Percentiles rank a stretch among this genome's conserved stretches.
Conservation (phyloP, 768 basidiomycete species). For the Daedalea quercina region DNA sequence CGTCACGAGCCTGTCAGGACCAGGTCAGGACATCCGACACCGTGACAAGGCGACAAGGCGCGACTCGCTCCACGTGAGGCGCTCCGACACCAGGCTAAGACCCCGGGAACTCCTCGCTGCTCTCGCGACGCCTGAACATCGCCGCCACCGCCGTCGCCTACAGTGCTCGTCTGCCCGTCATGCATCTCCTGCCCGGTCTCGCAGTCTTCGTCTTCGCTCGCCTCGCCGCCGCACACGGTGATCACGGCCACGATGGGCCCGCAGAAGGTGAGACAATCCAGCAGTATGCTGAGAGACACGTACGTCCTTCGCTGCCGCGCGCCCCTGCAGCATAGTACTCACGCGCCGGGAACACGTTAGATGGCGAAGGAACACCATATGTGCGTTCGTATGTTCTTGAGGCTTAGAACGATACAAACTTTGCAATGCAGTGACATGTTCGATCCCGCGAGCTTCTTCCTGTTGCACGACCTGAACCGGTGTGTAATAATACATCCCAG, state of each 20-base stretch:
- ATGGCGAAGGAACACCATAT: slow-evolving; percentile 90
- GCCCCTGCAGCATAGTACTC: not conserved
- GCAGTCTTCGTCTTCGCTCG: slow-evolving; percentile 26
- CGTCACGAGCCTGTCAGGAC: no score
- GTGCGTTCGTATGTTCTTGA: slow-evolving; percentile 29
- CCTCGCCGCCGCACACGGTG: slow-evolving; percentile 49
- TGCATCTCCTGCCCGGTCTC: slow-evolving; percentile 43
- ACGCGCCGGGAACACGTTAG: slow-evolving; percentile 30
- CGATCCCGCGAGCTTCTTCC: slow-evolving; percentile 86
- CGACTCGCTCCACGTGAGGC: no score
- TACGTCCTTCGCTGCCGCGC: slow-evolving; percentile 42
- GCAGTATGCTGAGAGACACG: slow-evolving; percentile 87
- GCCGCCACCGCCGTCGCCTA: not conserved
- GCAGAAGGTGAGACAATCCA: slow-evolving; percentile 56
- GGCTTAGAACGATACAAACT: not conserved
- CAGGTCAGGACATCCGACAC: no score
- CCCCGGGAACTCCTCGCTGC: not conserved
- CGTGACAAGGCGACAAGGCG: no score
- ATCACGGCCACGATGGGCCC: slow-evolving; percentile 47
- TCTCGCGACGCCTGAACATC: not conserved
- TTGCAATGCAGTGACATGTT: slow-evolving; percentile 61
- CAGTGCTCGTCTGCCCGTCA: slow-evolving; percentile 14
- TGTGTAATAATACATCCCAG: slow-evolving; percentile 24
- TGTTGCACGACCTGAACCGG: slow-evolving; percentile 89
- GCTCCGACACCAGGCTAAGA: not conserved